Evolutionary conservation across 164 flowering plant genomes (phyloP).

Genomic region (Tetrastigma voinierianum): DNA sequence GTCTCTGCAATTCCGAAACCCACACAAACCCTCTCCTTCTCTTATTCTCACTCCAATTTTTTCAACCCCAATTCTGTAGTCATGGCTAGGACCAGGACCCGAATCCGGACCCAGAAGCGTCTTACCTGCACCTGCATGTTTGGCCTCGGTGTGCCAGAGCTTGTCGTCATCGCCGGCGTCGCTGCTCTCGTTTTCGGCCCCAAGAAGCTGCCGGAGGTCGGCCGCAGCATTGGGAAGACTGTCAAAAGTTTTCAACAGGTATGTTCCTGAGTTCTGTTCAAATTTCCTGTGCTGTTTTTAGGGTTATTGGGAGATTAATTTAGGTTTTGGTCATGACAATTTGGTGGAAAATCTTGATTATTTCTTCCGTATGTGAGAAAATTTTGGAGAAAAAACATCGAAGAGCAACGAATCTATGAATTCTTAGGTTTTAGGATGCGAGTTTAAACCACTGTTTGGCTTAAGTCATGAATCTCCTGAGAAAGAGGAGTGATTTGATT

Average conservation of each 20-base stretch:
- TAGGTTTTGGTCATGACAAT: neutral
- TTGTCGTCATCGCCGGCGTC: constrained; percentile 90
- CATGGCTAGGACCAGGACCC: constrained; percentile 14
- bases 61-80: constrained; percentile 10
- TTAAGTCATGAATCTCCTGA: too few species aligned
- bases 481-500: too few species aligned
- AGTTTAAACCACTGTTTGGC: too few species aligned
- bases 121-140: constrained; percentile 64
- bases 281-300: neutral
- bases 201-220: constrained; percentile 87
- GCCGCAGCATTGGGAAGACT: constrained; percentile 84
- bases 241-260: constrained; percentile 97
- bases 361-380: too few species aligned
- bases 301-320: neutral
- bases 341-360: neutral
- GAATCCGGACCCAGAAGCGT: constrained; percentile 35
- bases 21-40: constrained; percentile 24
- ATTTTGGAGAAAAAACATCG: too few species aligned
- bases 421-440: too few species aligned
- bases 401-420: too few species aligned
- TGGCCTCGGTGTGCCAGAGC: constrained; percentile 93
- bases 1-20: constrained; percentile 25
- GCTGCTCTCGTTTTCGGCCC: constrained; percentile 93
- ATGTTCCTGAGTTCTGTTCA: neutral
- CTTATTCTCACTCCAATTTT: constrained; percentile 43